A percentile compares a stretch with the other conserved stretches of the same genome.
Evolutionary conservation across 345 rosid genomes (phyloP).

Genomic region (Firmiana major): DNA sequence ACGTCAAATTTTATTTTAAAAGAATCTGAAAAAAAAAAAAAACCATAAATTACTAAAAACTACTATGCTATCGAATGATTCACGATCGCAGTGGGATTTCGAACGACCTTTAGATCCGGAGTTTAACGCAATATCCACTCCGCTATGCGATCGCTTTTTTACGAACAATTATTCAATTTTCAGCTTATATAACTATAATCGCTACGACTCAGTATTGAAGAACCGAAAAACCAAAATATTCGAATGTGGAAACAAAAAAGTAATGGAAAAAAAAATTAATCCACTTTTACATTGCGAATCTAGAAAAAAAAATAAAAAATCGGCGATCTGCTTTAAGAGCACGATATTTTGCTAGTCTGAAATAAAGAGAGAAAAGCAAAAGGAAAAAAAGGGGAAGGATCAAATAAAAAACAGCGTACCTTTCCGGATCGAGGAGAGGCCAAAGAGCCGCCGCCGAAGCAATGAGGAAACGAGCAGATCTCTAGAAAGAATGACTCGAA

Average conservation of each 20-base stretch:
- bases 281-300: background rate
- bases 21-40: background rate
- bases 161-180: background rate
- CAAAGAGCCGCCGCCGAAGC: background rate
- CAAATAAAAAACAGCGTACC: background rate
- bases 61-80: background rate
- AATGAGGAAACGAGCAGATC: background rate
- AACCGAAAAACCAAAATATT: background rate
- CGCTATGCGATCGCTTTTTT: slow-evolving; percentile 74
- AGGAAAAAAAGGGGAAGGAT: background rate
- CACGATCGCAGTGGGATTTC: slow-evolving; percentile 97
- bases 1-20: no score
- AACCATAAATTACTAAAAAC: background rate
- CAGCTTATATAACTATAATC: no score
- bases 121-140: slow-evolving; percentile 99
- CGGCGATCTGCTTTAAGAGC: background rate
- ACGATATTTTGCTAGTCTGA: background rate
- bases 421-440: background rate
- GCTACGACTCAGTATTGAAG: no score
- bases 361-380: background rate
- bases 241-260: background rate
- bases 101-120: slow-evolving; percentile 99
- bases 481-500: background rate
- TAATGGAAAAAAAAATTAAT: no score
- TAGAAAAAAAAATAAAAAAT: background rate